Evolutionary conservation across 2,329 filamentous ascomycete genomes (phyloP).

Genomic region (Pseudogymnoascus sp.): DNA sequence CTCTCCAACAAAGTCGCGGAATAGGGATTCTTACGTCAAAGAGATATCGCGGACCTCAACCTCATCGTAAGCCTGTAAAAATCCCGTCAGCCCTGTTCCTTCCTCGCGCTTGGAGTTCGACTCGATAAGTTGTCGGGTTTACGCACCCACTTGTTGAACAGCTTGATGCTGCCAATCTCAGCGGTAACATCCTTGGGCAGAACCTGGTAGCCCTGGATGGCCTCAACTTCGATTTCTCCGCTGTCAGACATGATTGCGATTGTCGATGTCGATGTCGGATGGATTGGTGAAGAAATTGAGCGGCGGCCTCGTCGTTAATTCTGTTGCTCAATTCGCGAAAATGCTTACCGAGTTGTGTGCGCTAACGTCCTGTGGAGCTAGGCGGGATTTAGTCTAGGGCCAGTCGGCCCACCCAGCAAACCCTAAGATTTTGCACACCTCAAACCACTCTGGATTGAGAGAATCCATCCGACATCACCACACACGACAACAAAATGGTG

Average conservation of each 20-base stretch:
- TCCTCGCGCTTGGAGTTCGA: conserved; percentile 4
- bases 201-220: conserved; percentile 64
- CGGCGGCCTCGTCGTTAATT: conserved; percentile 10
- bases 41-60: conserved; percentile 99
- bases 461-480: conserved; percentile 8
- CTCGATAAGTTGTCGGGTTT: conserved; percentile 11
- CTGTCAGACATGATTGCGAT: conserved; percentile 76
- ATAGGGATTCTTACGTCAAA: conserved; percentile 72
- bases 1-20: conserved; percentile 1
- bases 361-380: neutral
- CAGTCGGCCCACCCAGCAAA: conserved; percentile 6
- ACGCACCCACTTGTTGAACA: conserved; percentile 83
- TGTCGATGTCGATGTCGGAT: conserved; percentile 13
- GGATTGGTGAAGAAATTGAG: conserved; percentile 11
- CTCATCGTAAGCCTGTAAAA: conserved; percentile 71
- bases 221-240: conserved; percentile 90
- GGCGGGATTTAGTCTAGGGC: conserved; percentile 6
- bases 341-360: conserved; percentile 10
- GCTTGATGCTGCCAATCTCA: conserved; percentile 88
- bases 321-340: conserved; percentile 10
- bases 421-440: conserved; percentile 8
- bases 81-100: conserved; percentile 8
- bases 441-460: conserved; percentile 6
- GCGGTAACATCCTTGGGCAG: conserved; percentile 88
- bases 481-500: conserved; percentile 9